A percentile compares a stretch with the other conserved stretches of the same genome.
phyloP scores from a whole-genome alignment of 768 basidiomycete genomes.

The Russula foetens region DNA sequence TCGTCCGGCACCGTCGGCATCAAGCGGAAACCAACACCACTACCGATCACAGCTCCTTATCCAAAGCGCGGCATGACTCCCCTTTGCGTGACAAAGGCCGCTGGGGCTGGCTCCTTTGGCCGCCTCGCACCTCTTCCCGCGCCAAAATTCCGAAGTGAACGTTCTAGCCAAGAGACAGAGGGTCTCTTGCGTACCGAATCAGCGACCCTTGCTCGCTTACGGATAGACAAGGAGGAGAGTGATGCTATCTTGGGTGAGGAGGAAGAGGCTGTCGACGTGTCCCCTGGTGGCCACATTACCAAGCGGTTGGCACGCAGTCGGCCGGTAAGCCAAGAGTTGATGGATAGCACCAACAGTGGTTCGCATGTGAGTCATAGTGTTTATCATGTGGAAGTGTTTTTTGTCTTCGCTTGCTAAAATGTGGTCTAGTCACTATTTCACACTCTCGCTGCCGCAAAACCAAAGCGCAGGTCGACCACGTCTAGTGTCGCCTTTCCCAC shows the following conservation, averaged over 20 bases:
- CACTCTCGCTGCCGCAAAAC: slow-evolving; percentile 1
- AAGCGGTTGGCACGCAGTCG: slow-evolving; percentile 70
- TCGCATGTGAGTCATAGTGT: slow-evolving; percentile 23
- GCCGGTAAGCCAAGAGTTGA: slow-evolving; percentile 56
- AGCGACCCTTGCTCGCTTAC: slow-evolving; percentile 17
- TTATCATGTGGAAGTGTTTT: background rate
- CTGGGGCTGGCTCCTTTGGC: slow-evolving; percentile 16
- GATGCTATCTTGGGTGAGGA: slow-evolving; percentile 28
- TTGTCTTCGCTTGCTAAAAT: background rate
- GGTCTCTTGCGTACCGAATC: slow-evolving; percentile 20
- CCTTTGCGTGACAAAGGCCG: slow-evolving; percentile 16
- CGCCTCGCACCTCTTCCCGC: slow-evolving; percentile 22
- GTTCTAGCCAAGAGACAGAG: slow-evolving; percentile 9
- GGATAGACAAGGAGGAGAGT: slow-evolving; percentile 17
- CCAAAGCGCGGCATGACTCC: slow-evolving; percentile 18
- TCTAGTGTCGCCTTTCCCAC: slow-evolving; percentile 20
- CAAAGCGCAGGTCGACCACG: slow-evolving; percentile 6
- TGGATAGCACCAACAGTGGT: slow-evolving; percentile 27
- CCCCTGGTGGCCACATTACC: slow-evolving; percentile 67
- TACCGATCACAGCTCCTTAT: slow-evolving; percentile 19
- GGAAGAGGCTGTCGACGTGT: slow-evolving; percentile 60
- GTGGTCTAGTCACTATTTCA: slow-evolving; percentile 11
- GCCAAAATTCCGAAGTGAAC: slow-evolving; percentile 17
- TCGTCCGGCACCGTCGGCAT: slow-evolving; percentile 10
- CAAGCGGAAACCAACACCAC: slow-evolving; percentile 18